Base-by-base conservation (phyloP, 257 asterid species). In the Ilex asprella region DNA sequence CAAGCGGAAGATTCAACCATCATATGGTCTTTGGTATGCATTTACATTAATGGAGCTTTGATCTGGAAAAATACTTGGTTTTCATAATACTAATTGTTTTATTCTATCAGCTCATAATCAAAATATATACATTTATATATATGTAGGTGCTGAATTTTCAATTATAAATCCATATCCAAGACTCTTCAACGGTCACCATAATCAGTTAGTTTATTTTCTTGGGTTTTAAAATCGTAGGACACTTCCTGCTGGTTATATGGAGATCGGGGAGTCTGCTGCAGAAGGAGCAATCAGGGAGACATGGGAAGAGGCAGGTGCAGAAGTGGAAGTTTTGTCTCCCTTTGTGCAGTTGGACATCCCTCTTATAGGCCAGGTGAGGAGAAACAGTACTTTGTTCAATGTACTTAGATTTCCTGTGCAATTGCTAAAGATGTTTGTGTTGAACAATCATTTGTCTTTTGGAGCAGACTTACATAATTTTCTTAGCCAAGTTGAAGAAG, bases 191-290 rank as follows among this genome's bases (percentile, higher is more conserved):
- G 47, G 7, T 41, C 47, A 6, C 12, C 47, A 41, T 41, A 6
- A 41, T 41, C 50, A 50, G 5, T 50, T 9, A 11, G 55, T 58
- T 50, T 5, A 16, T 62, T 63, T 56, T 58, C 11, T 15, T 43
- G 27, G 55, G 55, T 62, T 0, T 21, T 21, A 21, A 21, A 21
- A 21, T 60, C 39, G 31, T 54, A 89, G 99, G 97, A 89, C 97
- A 3, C 96, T 92, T 70, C 99, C 99, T 30, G 99, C 97, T 67
- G 99, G 99, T 67, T 92, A 76, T 81, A 76, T 92, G 96, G 99
- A 92, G 84, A 83, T 92, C 31, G 99, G 97, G 9, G 99, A 89
- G 66, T 86, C 99, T 52, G 86, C 99, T 32, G 73, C 85, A 14
- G 97, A 88, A 68, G 98, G 98, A 31, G 98, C 98, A 61, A 78